Conservation (phyloP, 1,139 yeast genomes). For the Ashbya aceris region DNA sequence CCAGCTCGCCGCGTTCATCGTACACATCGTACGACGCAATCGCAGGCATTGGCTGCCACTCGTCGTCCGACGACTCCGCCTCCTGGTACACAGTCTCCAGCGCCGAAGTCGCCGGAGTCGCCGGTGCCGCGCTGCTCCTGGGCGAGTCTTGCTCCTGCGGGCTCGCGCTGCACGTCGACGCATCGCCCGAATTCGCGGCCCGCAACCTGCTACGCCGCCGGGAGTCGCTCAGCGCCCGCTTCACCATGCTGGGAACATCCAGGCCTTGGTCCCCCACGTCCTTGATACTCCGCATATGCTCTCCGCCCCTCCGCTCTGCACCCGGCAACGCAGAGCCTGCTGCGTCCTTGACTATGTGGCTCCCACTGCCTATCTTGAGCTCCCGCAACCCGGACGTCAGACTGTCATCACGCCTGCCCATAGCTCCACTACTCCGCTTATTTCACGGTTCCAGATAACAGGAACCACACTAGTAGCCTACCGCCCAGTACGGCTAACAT, state of each 20-base stretch:
- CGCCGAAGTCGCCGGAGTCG: too few relatives aligned
- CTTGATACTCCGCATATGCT: not conserved
- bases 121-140: too few relatives aligned
- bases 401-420: not conserved
- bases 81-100: too few relatives aligned
- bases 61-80: constrained; percentile 6
- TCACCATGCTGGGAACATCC: not conserved
- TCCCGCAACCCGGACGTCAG: not conserved
- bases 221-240: not conserved
- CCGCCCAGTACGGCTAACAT: too few relatives aligned
- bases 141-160: too few relatives aligned
- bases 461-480: too few relatives aligned
- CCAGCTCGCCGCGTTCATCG: constrained; percentile 45
- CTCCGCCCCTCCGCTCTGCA: not conserved
- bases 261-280: not conserved
- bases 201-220: not conserved
- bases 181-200: not conserved
- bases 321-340: not conserved
- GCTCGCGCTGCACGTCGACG: not conserved
- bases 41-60: constrained; percentile 55
- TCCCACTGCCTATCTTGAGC: constrained; percentile 1
- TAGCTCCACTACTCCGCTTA: too few relatives aligned
- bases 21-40: constrained; percentile 50
- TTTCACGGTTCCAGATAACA: too few relatives aligned
- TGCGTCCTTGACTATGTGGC: not conserved